Evolutionary conservation across 139 green algal genomes (phyloP), one percentile per base, ranked within the genome.

Genomic region (Medakamo hakoo): DNA sequence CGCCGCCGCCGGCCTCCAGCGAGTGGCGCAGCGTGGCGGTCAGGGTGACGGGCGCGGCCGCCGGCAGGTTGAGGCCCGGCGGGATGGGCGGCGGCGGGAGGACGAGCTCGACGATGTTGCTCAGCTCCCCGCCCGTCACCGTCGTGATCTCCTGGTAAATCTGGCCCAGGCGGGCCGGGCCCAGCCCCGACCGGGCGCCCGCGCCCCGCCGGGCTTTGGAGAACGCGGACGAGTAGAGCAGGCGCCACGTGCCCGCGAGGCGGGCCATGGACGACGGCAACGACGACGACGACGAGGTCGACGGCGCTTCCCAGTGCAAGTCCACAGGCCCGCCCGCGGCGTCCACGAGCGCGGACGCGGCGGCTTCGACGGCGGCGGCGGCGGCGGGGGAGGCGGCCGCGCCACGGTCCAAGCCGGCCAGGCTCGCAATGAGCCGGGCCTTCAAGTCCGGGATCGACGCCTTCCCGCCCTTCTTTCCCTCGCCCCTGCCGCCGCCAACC

Each of bases 181-280:
- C 63, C 1, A 81, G 30, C 3, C 68, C 70, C 29, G 74, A 70
- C 19, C 74, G 72, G 14, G 77, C 76, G 1, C 80, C 80, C 3
- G 81, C 77, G 27, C 75, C 64, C 3, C 64, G 64, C 24, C 80
- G 78, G 32, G 79, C 80, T 0, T 32, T 49, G 59, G 73, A 64
- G 68, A 84, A 84, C 20, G 66, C 73, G 30, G 49, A 67, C 32
- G 25, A 63, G 65, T 83, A 84, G 4, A 83, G 48, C 32, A 84
- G 65, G 31, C 71, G 73, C 76, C 76, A 83, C 29, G 61, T 68
- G 49, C 76, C 74, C 23, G 23, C 26, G 1, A 22, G 22, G 40
- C 3, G 9, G 32, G 26, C 4, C 26, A 26, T 19, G 49, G 28
- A n/a, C n/a, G 21, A 60, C 48, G 49, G 49, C 2, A 3, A 27